Conservation (phyloP, 1,284 basidiomycete species). For the Acaromyces ingoldii region DNA sequence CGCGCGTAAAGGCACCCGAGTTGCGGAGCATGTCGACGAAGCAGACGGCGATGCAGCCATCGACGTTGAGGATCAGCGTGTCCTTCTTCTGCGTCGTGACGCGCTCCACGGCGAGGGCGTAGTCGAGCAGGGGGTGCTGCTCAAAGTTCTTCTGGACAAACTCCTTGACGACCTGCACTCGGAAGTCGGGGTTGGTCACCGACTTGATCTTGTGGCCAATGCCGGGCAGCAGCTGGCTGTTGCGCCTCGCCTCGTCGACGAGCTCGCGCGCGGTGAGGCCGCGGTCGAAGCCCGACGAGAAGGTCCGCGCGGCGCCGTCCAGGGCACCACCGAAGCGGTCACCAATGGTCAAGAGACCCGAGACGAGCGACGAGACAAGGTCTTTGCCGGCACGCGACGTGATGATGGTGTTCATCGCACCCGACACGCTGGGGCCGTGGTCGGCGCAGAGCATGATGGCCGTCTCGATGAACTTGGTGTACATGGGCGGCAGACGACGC, state of each 20-base stretch:
- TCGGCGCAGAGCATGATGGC: slow-evolving; percentile 97
- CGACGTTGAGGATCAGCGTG: slow-evolving; percentile 65
- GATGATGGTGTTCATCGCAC: slow-evolving; percentile 99
- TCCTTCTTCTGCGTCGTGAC: slow-evolving; percentile 98
- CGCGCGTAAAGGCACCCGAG: slow-evolving; percentile 86
- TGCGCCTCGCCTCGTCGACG: slow-evolving; percentile 90
- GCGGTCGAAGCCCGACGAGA: slow-evolving; percentile 71
- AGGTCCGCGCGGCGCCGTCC: slow-evolving; percentile 93
- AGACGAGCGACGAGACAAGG: slow-evolving; percentile 89
- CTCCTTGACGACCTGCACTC: slow-evolving; percentile 96
- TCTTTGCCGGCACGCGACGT: slow-evolving; percentile 98
- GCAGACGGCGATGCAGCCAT: slow-evolving; percentile 95
- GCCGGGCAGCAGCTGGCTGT: slow-evolving; percentile 95
- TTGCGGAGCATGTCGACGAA: slow-evolving; percentile 93
- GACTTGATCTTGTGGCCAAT: slow-evolving; percentile 99
- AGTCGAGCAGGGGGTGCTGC: slow-evolving; percentile 70
- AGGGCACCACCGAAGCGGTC: slow-evolving; percentile 99
- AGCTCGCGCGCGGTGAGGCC: slow-evolving; percentile 95
- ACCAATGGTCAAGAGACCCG: slow-evolving; percentile 94
- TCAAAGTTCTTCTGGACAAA: slow-evolving; percentile 96
- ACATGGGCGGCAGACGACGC: slow-evolving; percentile 60
- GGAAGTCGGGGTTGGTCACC: slow-evolving; percentile 53
- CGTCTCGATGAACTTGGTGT: slow-evolving; percentile 80
- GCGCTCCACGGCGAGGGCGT: slow-evolving; percentile 96
- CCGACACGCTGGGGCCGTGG: slow-evolving; percentile 65